Evolutionary conservation across 2,329 filamentous ascomycete species (phyloP).

Genomic region (Talaromyces sp.): DNA sequence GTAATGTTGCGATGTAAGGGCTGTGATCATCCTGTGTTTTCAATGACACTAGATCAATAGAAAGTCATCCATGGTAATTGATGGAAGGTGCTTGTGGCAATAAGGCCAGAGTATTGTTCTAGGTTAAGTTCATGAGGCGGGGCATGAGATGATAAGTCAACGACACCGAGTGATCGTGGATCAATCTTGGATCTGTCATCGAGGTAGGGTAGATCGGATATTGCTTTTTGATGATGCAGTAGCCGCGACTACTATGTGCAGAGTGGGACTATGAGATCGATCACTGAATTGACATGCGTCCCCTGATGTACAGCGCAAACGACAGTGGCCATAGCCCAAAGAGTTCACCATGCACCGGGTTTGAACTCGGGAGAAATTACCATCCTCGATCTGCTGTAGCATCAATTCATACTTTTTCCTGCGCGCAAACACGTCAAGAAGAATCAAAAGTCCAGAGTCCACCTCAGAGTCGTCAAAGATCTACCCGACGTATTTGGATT

Average conservation of each 20-base stretch:
- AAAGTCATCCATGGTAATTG: neutral
- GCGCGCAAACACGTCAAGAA: no score
- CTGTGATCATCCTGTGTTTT: neutral
- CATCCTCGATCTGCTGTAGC: neutral
- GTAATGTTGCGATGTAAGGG: neutral
- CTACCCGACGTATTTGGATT: neutral
- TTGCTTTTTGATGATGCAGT: neutral
- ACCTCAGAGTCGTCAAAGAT: neutral
- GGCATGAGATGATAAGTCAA: neutral
- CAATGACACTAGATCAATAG: neutral
- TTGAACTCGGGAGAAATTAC: neutral
- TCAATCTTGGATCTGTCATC: neutral
- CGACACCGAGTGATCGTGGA: neutral
- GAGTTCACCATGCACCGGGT: neutral
- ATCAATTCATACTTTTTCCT: neutral
- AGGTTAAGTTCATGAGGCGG: neutral
- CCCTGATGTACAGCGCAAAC: neutral
- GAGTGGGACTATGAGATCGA: neutral
- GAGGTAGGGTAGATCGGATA: neutral
- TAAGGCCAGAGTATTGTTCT: neutral
- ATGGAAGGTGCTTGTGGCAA: neutral
- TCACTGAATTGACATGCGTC: neutral
- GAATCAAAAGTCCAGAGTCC: no score
- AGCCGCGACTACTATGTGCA: neutral
- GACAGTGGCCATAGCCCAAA: neutral